These are phyloP conservation scores for Vaccinium myrtillus DNA, from an alignment of 148 eudicot genomes.

Conservation along the genomic window DNA sequence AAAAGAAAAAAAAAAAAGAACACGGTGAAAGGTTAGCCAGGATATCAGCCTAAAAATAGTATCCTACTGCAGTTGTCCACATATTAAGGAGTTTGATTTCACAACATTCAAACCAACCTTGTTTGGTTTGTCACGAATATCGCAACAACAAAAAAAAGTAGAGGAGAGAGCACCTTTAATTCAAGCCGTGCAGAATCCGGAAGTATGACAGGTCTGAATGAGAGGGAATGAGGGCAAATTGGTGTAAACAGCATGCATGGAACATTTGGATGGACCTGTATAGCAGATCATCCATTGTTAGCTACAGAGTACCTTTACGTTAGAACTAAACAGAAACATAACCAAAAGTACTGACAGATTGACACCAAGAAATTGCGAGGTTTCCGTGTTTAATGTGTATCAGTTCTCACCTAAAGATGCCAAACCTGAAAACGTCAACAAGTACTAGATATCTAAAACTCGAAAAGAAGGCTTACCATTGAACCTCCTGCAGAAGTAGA, in stretches of 20 bases:
- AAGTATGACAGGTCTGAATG: constrained; percentile 97
- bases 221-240: constrained; percentile 97
- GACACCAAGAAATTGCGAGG: not conserved
- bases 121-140: not conserved
- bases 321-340: not conserved
- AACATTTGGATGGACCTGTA: constrained; percentile 99
- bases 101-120: not conserved
- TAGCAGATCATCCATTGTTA: constrained; percentile 20
- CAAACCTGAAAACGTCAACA: not conserved
- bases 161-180: constrained; percentile 65
- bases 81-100: not conserved
- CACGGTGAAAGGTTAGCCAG: not conserved
- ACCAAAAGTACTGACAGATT: not conserved
- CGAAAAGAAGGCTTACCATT: constrained; percentile 56
- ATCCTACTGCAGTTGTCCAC: not conserved
- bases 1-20: not conserved
- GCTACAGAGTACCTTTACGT: constrained; percentile 10
- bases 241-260: constrained; percentile 99
- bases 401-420: not conserved
- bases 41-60: not conserved
- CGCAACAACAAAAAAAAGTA: not conserved
- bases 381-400: not conserved
- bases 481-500: constrained; percentile 99
- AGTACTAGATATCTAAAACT: not conserved
- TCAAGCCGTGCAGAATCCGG: constrained; percentile 96